Base-by-base conservation (phyloP, 2,329 filamentous ascomycete genomes). In the Paecilomyces niveus region DNA sequence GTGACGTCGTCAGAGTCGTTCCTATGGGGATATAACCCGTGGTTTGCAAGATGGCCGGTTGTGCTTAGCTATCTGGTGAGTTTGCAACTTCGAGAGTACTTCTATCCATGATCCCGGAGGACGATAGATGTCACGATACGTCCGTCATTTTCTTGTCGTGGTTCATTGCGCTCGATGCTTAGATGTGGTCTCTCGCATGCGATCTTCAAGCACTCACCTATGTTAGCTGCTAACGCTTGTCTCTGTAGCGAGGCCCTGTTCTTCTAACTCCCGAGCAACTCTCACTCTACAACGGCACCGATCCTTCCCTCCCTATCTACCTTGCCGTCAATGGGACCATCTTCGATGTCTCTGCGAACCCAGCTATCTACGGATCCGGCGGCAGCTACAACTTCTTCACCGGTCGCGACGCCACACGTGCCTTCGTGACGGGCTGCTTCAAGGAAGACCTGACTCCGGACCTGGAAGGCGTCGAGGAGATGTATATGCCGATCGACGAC, bases 371-470 rank as follows among this genome's bases (percentile, higher is more conserved):
- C 78, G 90, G 90, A 0, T 88, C 92, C 0, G 92, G 91, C 29
- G 94, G 92, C 3, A 86, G 85, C 39, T 99, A 99, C 80, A 82
- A 87, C 68, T 87, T 89, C 76, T 96, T 99, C 74, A 85, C 92
- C 0, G 94, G 93, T 61, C 82, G 83, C 62, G 94, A 99, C 75
- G 92, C 93, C 33, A 86, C 89, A 13, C 88, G 94, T 54, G 91
- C 88, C 21, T 99, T 92, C 74, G 86, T 99, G 9, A 97, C 94
- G 1, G 91, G 90, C 18, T 99, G 94, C 74, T 99, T 99, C 77
- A 79, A 84, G 45, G 88, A 91, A 63, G 94, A 99, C 79, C 80
- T 87, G 32, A 94, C 87, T 1, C 82, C 89, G 3, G 94, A 99
- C 76, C 78, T 97, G 72, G 84, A 89, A 61, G 94, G 94, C 53